Evolutionary conservation across 2,329 filamentous ascomycete genomes (phyloP), one percentile per base, ranked within the genome.

Genomic region (Colletotrichum siamense): DNA sequence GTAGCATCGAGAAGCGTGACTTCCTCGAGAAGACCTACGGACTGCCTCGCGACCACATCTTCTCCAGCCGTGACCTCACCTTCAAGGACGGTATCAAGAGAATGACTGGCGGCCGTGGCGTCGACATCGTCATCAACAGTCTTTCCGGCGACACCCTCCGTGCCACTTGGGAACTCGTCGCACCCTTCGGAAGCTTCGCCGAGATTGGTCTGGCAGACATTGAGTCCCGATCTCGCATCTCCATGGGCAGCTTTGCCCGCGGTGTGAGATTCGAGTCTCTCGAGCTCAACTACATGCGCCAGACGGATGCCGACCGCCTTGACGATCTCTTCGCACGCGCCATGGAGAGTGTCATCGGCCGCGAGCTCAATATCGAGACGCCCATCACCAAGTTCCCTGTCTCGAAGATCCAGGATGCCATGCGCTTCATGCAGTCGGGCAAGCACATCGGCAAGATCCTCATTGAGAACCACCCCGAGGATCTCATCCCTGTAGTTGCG

Each of bases 111-210:
- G 81, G 81, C 8, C 66, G 65, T 7, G 85, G 85, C 5, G 83
- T 86, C 2, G 83, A 87, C 24, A 76, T 85, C 0, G 81, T 86
- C 1, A 64, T 87, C 6, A 86, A 89, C 80, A 87, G 86, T 0
- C 81, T 89, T 0, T 79, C 85, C 4, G 88, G 88, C 1, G 87
- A 89, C 15, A 79, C 82, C 3, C 79, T 88, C 1, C 82, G 83
- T 2, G 84, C 86, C 52, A 85, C 87, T 0, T 89, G 85, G 86
- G 81, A 83, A 5, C 87, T 85, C 69, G 79, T 90, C 12, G 86
- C 85, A 39, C 82, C 81, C 9, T 87, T 87, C 75, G 88, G 87
- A 2, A 82, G 85, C 4, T 88, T 90, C 68, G 79, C 90, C 7
- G 88, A 90, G 71, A 84, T 89, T 62, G 85, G 86, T 8, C 85